Conservation (phyloP, 2,329 filamentous ascomycete species). For the Pseudovirgaria hyperparasitica region DNA sequence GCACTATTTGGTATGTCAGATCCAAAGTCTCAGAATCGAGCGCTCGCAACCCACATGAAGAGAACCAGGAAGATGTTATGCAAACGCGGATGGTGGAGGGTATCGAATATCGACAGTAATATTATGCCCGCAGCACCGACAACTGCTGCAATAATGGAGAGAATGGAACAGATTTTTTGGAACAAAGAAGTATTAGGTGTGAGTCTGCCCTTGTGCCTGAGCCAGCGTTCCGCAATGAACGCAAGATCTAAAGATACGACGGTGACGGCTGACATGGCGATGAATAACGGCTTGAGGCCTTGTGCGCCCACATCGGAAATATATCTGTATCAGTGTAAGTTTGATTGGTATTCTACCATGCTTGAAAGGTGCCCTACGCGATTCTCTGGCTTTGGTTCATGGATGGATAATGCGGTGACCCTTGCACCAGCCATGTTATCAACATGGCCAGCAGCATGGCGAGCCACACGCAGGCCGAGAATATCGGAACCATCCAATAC, state of each 20-base stretch:
- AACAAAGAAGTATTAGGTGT: slow-evolving; percentile 54
- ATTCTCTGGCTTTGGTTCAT: slow-evolving; percentile 49
- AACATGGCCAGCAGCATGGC: slow-evolving; percentile 57
- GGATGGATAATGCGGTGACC: slow-evolving; percentile 45
- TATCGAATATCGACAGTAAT: slow-evolving; percentile 76
- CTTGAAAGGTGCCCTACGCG: slow-evolving; percentile 58
- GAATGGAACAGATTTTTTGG: slow-evolving; percentile 49
- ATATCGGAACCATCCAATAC: slow-evolving; percentile 53
- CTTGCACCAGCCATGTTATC: slow-evolving; percentile 52
- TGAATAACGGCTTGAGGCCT: slow-evolving; percentile 63
- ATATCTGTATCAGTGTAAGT: neutral
- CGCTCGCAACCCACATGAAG: slow-evolving; percentile 48
- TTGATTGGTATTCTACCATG: neutral
- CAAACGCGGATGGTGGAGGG: slow-evolving; percentile 47
- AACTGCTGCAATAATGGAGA: slow-evolving; percentile 56
- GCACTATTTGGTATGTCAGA: slow-evolving; percentile 18
- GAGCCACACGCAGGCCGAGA: slow-evolving; percentile 41
- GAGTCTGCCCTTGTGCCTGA: slow-evolving; percentile 70
- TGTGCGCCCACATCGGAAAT: slow-evolving; percentile 42
- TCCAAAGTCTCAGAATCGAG: neutral
- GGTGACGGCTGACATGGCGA: slow-evolving; percentile 56
- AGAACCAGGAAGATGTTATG: slow-evolving; percentile 69
- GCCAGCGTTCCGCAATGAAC: slow-evolving; percentile 71
- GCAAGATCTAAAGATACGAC: slow-evolving; percentile 70
- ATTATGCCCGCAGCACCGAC: slow-evolving; percentile 71